Conservation (phyloP, 148 eudicot genomes). For the Nyssa sinensis region DNA sequence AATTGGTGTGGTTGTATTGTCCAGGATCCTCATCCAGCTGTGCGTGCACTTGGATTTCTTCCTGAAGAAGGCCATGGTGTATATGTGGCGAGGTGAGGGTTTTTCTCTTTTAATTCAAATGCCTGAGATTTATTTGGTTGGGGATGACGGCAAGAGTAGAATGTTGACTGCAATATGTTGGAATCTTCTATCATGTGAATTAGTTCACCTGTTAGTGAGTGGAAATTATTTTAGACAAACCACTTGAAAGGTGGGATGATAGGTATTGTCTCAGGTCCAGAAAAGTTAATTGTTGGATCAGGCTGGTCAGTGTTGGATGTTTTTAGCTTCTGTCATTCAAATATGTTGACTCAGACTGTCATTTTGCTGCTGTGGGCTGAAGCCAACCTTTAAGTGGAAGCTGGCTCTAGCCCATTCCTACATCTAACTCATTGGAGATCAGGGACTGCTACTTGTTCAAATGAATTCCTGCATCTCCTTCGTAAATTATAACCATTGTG, state of each 20-base stretch:
- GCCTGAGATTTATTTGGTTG: neutral
- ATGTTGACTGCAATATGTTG: neutral
- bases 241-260: neutral
- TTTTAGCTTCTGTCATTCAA: neutral
- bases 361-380: neutral
- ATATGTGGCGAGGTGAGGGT: constrained; percentile 71
- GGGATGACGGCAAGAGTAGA: neutral
- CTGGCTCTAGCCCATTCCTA: neutral
- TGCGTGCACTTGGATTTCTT: constrained; percentile 92
- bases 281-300: neutral
- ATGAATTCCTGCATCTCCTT: neutral
- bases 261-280: neutral
- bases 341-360: neutral
- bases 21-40: constrained; percentile 94
- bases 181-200: neutral
- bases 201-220: neutral
- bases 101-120: neutral
- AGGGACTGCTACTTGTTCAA: neutral
- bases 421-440: neutral
- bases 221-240: neutral
- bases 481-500: neutral
- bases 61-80: constrained; percentile 98
- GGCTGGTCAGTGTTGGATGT: neutral
- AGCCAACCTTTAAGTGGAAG: neutral
- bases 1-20: constrained; percentile 95